phyloP scores from a whole-genome alignment of 169 alveolate genomes.

The Babesia ovata region DNA sequence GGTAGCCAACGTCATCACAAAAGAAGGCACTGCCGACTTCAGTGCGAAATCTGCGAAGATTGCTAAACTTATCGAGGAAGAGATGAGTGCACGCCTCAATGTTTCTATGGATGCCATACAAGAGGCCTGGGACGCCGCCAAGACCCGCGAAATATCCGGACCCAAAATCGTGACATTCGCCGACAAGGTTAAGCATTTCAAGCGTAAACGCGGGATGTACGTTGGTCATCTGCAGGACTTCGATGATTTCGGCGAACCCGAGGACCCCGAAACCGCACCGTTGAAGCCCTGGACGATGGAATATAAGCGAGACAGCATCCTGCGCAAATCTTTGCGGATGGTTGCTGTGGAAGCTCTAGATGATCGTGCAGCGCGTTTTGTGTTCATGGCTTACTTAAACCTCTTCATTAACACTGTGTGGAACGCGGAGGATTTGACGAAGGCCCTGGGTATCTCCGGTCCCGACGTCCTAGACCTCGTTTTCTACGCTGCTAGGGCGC shows the following conservation, averaged over 20 bases:
- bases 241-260: constrained; percentile 1
- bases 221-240: not conserved
- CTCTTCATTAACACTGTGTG: constrained; percentile 25
- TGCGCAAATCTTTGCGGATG: constrained; percentile 24
- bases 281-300: constrained; percentile 14
- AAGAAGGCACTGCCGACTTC: not conserved
- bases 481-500: constrained; percentile 31
- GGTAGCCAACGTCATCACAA: not conserved
- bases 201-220: not conserved
- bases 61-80: not conserved
- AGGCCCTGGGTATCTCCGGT: constrained; percentile 27
- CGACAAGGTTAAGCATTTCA: not conserved
- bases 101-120: not conserved
- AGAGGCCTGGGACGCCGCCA: constrained; percentile 6
- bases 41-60: not conserved
- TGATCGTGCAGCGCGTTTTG: constrained; percentile 61
- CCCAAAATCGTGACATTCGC: not conserved
- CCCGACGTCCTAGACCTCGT: constrained; percentile 36
- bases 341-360: constrained; percentile 61
- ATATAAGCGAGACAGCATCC: constrained; percentile 7
- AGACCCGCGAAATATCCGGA: not conserved
- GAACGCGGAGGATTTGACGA: constrained; percentile 23
- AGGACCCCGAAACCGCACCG: constrained; percentile 1
- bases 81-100: constrained; percentile 6
- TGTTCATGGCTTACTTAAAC: constrained; percentile 50